Percentiles rank a stretch among this genome's conserved stretches.
These are phyloP conservation scores for Chamaecyparis obtusa DNA, from an alignment of 75 land plant species.

Conservation along the genomic window DNA sequence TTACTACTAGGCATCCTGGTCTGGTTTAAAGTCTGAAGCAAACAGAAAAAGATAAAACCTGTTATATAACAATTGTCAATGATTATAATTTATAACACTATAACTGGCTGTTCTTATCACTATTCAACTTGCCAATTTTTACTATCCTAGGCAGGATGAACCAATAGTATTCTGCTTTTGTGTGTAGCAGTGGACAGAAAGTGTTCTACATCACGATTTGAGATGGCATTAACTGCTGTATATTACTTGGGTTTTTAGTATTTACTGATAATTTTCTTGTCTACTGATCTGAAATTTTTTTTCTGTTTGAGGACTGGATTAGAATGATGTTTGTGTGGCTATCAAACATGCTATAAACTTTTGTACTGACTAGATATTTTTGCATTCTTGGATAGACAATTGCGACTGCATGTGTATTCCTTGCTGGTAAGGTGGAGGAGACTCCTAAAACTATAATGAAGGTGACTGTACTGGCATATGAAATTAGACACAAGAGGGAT, in stretches of 20 bases:
- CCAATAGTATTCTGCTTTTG: not conserved
- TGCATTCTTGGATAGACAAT: constrained; percentile 12
- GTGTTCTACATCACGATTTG: not conserved
- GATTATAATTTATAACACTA: not conserved
- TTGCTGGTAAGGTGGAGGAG: constrained; percentile 52
- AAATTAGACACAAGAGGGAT: constrained; percentile 39
- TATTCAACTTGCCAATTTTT: not conserved
- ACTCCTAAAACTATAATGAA: constrained; percentile 28
- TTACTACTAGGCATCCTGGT: not conserved
- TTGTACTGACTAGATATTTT: not conserved
- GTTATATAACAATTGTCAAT: not conserved
- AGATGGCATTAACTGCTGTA: not conserved
- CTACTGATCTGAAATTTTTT: not conserved
- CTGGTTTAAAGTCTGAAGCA: not conserved
- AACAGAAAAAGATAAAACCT: not conserved
- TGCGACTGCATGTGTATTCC: constrained; percentile 47
- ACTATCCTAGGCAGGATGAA: not conserved
- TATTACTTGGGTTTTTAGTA: not conserved
- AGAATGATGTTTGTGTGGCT: not conserved
- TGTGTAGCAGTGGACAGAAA: not conserved
- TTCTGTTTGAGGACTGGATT: not conserved
- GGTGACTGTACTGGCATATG: constrained; percentile 34
- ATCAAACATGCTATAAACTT: not conserved
- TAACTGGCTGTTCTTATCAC: not conserved
- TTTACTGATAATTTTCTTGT: not conserved